These are phyloP conservation scores for Yarrowia sp. DNA, from an alignment of 805 yeast genomes.

Conservation along the genomic window DNA sequence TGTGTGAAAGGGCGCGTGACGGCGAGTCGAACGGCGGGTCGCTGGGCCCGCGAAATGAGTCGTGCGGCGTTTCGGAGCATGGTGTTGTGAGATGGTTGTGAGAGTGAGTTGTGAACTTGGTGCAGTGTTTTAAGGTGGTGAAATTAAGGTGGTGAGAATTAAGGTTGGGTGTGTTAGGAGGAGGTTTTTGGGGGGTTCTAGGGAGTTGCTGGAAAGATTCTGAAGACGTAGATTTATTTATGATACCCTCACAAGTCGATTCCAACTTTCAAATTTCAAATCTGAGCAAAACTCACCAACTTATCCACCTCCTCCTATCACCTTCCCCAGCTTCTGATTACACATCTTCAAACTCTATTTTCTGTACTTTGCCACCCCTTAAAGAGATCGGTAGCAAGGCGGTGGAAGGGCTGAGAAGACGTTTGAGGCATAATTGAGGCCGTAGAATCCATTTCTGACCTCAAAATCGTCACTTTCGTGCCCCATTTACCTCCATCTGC, in stretches of 20 bases:
- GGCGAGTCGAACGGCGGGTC: conserved; percentile 18
- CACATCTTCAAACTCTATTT: conserved; percentile 1
- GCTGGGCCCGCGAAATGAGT: conserved; percentile 19
- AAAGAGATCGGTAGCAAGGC: background rate
- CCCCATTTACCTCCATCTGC: too few species aligned
- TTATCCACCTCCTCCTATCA: background rate
- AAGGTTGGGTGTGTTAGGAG: too few species aligned
- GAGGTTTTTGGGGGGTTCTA: background rate
- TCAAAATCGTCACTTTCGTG: background rate
- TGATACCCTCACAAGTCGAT: background rate
- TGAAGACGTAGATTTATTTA: background rate
- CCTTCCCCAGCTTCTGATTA: conserved; percentile 4
- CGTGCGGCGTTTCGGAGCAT: conserved; percentile 22
- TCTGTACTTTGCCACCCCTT: background rate
- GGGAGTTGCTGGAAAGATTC: too few species aligned
- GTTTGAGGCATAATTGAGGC: background rate
- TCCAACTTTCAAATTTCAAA: background rate
- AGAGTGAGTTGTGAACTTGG: background rate
- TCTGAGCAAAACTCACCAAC: background rate
- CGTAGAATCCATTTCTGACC: background rate
- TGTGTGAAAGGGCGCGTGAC: conserved; percentile 8
- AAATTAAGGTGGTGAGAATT: background rate
- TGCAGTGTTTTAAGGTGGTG: background rate
- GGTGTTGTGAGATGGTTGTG: conserved; percentile 4
- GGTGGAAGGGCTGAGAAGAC: background rate